Evolutionary conservation across 1,284 basidiomycete species (phyloP), one percentile per base, ranked within the genome.

Genomic region (Sporisorium exsertum): DNA sequence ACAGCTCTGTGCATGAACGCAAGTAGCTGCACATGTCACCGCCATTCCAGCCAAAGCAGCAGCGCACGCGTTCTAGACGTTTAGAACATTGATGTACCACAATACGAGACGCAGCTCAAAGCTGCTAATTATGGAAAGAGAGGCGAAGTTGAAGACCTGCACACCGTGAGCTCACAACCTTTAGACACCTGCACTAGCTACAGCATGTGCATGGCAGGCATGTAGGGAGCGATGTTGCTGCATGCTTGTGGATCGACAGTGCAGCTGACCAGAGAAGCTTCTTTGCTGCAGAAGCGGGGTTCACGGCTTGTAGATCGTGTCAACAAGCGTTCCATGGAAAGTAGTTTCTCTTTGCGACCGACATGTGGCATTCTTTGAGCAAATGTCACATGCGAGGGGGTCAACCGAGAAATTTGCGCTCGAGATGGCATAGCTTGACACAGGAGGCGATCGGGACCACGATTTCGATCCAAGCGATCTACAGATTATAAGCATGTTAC

Each of bases 351-450:
- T 26, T 47, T 13, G 16, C 26, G 45, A 27, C 24, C 18, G 64
- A 67, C 50, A 43, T 67, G 56, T 32, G 37, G 52, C 66, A 51
- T 69, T 46, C 42, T 35, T 59, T 42, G 60, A 10, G 51, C 27
- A 33, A 53, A 61, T 55, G 61, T 64, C 59, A 57, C 20, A 64
- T 64, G 67, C 58, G 47, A 64, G 67, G 61, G 46, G n/a, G n/a
- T n/a, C n/a, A n/a, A n/a, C n/a, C n/a, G n/a, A n/a, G n/a, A n/a
- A n/a, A n/a, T n/a, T n/a, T n/a, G n/a, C n/a, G n/a, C n/a, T n/a
- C n/a, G 61, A n/a, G 50, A 32, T 32, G 47, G 40, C 15, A 10
- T 24, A 37, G 60, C 65, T 35, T 35, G 60, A 63, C 46, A 63
- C 40, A 27, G 26, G 26, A 29, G 47, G 26, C 27, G 27, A 27